Base-by-base conservation (phyloP, 192 early-diverging fungal species). In the Mortierella claussenii region DNA sequence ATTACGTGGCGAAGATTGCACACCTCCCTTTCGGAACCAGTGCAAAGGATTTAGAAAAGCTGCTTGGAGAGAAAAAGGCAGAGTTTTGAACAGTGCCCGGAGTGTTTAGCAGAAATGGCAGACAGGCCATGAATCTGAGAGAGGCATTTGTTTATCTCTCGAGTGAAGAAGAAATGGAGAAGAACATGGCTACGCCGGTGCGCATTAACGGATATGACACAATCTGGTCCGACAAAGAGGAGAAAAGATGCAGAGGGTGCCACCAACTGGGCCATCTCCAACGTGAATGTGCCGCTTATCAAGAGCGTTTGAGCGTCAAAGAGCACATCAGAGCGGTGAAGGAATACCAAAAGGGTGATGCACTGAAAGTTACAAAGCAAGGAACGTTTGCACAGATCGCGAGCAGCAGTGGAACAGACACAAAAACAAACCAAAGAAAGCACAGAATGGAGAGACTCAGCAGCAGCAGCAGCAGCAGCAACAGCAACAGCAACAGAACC, bases 281-380 rank as follows among this genome's bases (percentile, higher is more conserved):
- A n/a, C n/a, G 23, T 33, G 33, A 40, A 40, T 42, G 54, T 37
- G n/a, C 36, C 32, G 33, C 27, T 40, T 37, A 56, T 56, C 4
- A 37, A 56, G n/a, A 40, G 33, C 4, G 1, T 9, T 20, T n/a
- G 36, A 24, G 30, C 7, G 20, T 37, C 7, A 56, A 56, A 24
- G 54, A 6, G 20, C 32, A 40, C 33, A 37, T 40, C 34, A 56
- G n/a, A 56, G n/a, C n/a, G n/a, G n/a, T 56, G 18, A 56, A 24
- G 15, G 36, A 33, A 56, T 56, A 20, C 20, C 54, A 56, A 40
- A 56, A 40, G 36, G 54, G 54, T 5, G 36, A 23, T 23, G 33
- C 54, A 40, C 26, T 56, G 32, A 36, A 37, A 10, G 54, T 56
- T 1, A 21, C 36, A 1, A 24, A 15, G 20, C 21, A 42, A 11